These are phyloP conservation scores for Stephania cephalantha DNA, from an alignment of 164 flowering plant species.

Conservation along the genomic window DNA sequence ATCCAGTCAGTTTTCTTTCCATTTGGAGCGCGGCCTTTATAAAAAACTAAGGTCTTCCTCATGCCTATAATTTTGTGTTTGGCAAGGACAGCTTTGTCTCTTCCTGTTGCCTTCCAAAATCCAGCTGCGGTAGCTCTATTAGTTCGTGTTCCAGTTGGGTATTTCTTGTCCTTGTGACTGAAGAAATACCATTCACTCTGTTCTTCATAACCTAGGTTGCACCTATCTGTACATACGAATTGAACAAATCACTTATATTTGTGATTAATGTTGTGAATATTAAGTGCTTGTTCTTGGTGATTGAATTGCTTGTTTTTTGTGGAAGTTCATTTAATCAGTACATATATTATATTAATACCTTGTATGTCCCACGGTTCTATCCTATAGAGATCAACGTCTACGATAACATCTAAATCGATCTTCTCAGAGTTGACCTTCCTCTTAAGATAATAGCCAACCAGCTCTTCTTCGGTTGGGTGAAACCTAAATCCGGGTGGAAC, in stretches of 20 bases:
- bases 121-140: conserved; percentile 76
- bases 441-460: conserved; percentile 70
- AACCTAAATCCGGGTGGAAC: conserved; percentile 87
- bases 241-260: background rate
- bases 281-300: background rate
- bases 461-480: conserved; percentile 90
- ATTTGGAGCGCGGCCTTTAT: conserved; percentile 77
- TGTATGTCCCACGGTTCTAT: conserved; percentile 89
- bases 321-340: background rate
- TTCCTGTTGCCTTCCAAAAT: conserved; percentile 84
- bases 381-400: conserved; percentile 73
- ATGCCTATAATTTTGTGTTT: conserved; percentile 58
- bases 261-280: background rate
- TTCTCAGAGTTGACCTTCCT: conserved; percentile 50
- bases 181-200: conserved; percentile 80
- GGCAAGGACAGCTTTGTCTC: conserved; percentile 71
- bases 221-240: conserved; percentile 36
- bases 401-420: conserved; percentile 64
- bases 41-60: conserved; percentile 83
- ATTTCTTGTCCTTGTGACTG: conserved; percentile 80
- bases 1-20: conserved; percentile 77
- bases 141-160: conserved; percentile 72
- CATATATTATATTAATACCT: conserved; percentile 33
- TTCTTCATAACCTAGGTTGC: conserved; percentile 64
- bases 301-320: background rate